Conservation (phyloP, 225 moss, liverwort and hornwort species). For the Asterella californica region DNA sequence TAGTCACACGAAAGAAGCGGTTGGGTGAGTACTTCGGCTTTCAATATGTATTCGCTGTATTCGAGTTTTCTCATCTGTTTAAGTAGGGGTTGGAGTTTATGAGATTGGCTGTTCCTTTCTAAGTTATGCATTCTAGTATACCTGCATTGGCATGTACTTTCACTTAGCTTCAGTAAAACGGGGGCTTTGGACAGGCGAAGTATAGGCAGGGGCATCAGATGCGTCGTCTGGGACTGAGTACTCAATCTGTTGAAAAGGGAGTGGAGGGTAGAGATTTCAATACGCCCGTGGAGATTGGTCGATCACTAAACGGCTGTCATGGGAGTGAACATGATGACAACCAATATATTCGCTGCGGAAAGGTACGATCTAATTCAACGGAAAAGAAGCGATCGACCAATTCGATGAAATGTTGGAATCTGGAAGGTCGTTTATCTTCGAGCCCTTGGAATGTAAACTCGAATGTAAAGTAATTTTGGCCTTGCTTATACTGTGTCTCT, state of each 20-base stretch:
- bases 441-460: neutral
- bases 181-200: slow-evolving; percentile 49
- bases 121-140: slow-evolving; percentile 7
- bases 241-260: slow-evolving; percentile 52
- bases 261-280: slow-evolving; percentile 45
- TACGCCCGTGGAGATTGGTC: slow-evolving; percentile 20
- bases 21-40: neutral
- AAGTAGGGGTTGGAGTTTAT: neutral
- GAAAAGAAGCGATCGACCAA: neutral
- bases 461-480: neutral
- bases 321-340: slow-evolving; percentile 30
- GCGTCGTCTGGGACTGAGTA: slow-evolving; percentile 52
- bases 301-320: slow-evolving; percentile 13
- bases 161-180: slow-evolving; percentile 40
- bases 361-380: slow-evolving; percentile 21
- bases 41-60: neutral
- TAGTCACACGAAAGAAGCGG: neutral
- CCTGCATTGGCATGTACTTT: slow-evolving; percentile 27
- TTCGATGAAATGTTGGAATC: too few relatives aligned
- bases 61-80: neutral
- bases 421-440: neutral
- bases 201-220: slow-evolving; percentile 60
- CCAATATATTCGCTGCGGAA: slow-evolving; percentile 38
- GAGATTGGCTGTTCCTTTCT: slow-evolving; percentile 2
- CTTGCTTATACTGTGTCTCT: neutral